These are phyloP conservation scores for Coemansia sp. DNA, from an alignment of 192 early-diverging fungal species.

Conservation along the genomic window DNA sequence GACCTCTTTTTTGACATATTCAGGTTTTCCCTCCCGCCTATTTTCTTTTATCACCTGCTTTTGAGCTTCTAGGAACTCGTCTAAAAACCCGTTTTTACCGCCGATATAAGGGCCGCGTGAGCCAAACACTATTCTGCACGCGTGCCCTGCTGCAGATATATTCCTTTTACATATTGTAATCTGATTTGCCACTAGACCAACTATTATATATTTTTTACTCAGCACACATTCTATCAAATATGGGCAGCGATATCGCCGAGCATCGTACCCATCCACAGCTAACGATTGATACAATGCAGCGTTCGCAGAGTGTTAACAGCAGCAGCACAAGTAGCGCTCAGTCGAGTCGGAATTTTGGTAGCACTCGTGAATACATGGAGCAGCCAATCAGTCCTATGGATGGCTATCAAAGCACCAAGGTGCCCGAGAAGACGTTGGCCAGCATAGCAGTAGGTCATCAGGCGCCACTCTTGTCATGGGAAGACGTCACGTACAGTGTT, in stretches of 20 bases:
- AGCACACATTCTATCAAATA: background rate
- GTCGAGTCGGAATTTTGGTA: slow-evolving; percentile 38
- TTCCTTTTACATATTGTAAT: background rate
- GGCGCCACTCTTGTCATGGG: slow-evolving; percentile 45
- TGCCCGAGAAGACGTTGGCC: slow-evolving; percentile 13
- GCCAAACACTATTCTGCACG: background rate
- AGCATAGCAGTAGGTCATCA: slow-evolving; percentile 4
- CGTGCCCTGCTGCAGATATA: background rate
- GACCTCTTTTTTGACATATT: background rate
- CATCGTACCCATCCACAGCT: background rate
- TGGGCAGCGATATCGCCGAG: background rate
- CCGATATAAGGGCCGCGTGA: background rate
- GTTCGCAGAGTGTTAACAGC: slow-evolving; percentile 15
- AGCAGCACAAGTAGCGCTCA: slow-evolving; percentile 12
- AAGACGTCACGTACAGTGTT: slow-evolving; percentile 47
- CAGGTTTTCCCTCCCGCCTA: background rate
- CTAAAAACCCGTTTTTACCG: background rate
- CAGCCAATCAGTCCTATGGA: slow-evolving; percentile 47
- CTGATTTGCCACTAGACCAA: background rate
- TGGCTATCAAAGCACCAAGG: slow-evolving; percentile 10
- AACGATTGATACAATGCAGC: slow-evolving; percentile 11
- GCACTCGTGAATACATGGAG: slow-evolving; percentile 52
- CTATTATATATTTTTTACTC: background rate
- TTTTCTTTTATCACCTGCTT: background rate
- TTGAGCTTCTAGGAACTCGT: background rate